phyloP scores from a whole-genome alignment of 441 rosid species.

The Flueggea neowawraea region DNA sequence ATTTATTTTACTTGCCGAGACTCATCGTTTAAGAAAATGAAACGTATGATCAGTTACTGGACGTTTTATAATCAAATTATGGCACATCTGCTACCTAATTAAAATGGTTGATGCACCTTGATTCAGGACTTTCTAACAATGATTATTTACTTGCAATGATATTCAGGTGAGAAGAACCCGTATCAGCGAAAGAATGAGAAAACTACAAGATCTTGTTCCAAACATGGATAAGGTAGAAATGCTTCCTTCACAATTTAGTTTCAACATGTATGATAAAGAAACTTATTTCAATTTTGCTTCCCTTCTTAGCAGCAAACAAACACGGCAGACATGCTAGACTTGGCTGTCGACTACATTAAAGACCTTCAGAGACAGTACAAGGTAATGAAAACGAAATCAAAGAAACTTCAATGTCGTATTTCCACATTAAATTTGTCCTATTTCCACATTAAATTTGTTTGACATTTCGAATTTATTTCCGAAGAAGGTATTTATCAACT shows the following conservation, averaged over 20 bases:
- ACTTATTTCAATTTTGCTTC: constrained; percentile 2
- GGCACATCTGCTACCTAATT: too few species aligned
- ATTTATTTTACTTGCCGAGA: too few species aligned
- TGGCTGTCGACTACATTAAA: constrained; percentile 45
- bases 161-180: constrained; percentile 32
- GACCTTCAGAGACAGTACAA: constrained; percentile 48
- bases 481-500: too few species aligned
- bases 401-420: not conserved
- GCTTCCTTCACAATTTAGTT: not conserved
- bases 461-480: not conserved
- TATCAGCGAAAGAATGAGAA: constrained; percentile 34
- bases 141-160: not conserved
- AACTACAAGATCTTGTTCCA: constrained; percentile 34
- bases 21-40: too few species aligned
- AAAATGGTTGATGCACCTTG: too few species aligned
- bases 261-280: not conserved
- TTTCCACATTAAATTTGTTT: not conserved
- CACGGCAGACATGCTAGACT: constrained; percentile 49
- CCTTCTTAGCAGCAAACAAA: constrained; percentile 39
- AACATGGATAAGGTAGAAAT: constrained; percentile 32
- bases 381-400: constrained; percentile 16
- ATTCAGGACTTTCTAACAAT: too few species aligned
- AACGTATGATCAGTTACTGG: too few species aligned
- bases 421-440: not conserved
- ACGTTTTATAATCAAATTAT: too few species aligned